phyloP scores from a whole-genome alignment of 352 stramenopile genomes.

The Pseudoperonospora humuli region DNA sequence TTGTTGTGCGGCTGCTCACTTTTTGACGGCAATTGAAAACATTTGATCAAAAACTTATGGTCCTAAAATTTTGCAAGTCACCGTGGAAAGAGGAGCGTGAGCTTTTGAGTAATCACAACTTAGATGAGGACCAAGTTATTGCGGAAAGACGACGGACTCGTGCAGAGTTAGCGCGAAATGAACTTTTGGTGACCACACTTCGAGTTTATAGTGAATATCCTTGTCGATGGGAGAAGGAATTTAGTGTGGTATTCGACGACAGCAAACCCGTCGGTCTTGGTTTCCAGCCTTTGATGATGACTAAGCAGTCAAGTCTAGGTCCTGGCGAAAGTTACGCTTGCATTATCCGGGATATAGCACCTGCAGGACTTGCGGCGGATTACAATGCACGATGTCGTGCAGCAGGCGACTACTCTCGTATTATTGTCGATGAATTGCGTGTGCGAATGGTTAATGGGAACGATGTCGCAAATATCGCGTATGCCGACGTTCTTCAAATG shows the following conservation, averaged over 20 bases:
- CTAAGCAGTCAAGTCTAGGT: slow-evolving; percentile 9
- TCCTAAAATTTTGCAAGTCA: no score
- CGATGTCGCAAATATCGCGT: slow-evolving; percentile 33
- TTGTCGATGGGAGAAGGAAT: slow-evolving; percentile 43
- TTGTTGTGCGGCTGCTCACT: no score
- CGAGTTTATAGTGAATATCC: slow-evolving; percentile 6
- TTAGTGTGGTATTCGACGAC: slow-evolving; percentile 51
- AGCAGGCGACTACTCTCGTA: slow-evolving; percentile 34
- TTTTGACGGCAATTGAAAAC: no score
- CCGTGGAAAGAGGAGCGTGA: no score
- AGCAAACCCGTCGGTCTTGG: slow-evolving; percentile 38
- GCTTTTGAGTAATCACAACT: no score
- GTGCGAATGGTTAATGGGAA: slow-evolving; percentile 42
- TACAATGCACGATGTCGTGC: slow-evolving; percentile 59
- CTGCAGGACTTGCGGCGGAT: no score
- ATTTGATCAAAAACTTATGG: no score
- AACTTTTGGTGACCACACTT: slow-evolving; percentile 18
- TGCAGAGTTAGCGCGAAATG: slow-evolving; percentile 17
- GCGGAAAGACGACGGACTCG: slow-evolving; percentile 1
- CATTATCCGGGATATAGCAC: slow-evolving; percentile 32
- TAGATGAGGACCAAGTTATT: slow-evolving; percentile 10
- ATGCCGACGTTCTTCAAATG: slow-evolving; percentile 40
- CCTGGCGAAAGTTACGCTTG: slow-evolving; percentile 29
- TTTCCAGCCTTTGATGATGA: slow-evolving; percentile 22
- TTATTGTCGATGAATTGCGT: slow-evolving; percentile 30